Percentiles rank a stretch among this genome's conserved stretches.
phyloP scores from a whole-genome alignment of 768 basidiomycete species.

The Cystobasidium tubakii region DNA sequence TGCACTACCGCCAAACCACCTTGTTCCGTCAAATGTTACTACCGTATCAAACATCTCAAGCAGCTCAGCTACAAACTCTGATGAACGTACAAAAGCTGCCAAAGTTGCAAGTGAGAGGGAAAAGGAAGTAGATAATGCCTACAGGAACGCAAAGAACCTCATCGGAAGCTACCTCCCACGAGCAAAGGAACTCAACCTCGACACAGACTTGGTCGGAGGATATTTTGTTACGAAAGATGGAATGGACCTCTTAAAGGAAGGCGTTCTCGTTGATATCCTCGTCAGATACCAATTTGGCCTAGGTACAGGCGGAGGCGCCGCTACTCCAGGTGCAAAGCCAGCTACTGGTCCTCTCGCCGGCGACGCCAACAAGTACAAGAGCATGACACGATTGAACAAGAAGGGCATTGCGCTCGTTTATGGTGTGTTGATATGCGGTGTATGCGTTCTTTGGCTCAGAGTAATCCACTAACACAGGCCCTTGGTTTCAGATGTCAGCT shows the following conservation, averaged over 20 bases:
- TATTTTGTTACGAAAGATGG: slow-evolving; percentile 46
- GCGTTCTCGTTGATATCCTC: slow-evolving; percentile 45
- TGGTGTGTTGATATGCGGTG: no score
- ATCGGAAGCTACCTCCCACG: slow-evolving; percentile 43
- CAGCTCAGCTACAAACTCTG: slow-evolving; percentile 11
- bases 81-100: slow-evolving; percentile 28
- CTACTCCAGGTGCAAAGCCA: slow-evolving; percentile 34
- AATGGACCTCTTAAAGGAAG: slow-evolving; percentile 43
- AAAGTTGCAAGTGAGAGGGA: slow-evolving; percentile 23
- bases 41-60: slow-evolving; percentile 27
- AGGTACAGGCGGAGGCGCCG: slow-evolving; percentile 36
- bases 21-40: slow-evolving; percentile 28
- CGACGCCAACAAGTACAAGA: slow-evolving; percentile 22
- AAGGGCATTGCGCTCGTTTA: slow-evolving; percentile 46
- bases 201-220: slow-evolving; percentile 46
- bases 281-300: slow-evolving; percentile 43
- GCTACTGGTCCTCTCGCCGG: slow-evolving; percentile 26
- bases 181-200: slow-evolving; percentile 45
- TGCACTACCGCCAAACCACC: slow-evolving; percentile 42
- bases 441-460: no score
- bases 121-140: slow-evolving; percentile 33
- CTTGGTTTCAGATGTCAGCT: slow-evolving; percentile 34
- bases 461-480: not conserved
- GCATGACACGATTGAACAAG: slow-evolving; percentile 36
- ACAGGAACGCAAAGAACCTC: slow-evolving; percentile 42